A percentile compares a stretch with the other conserved stretches of the same genome.
These are phyloP conservation scores for Kodamaea sagamina DNA, from an alignment of 805 yeast genomes.

Conservation along the genomic window DNA sequence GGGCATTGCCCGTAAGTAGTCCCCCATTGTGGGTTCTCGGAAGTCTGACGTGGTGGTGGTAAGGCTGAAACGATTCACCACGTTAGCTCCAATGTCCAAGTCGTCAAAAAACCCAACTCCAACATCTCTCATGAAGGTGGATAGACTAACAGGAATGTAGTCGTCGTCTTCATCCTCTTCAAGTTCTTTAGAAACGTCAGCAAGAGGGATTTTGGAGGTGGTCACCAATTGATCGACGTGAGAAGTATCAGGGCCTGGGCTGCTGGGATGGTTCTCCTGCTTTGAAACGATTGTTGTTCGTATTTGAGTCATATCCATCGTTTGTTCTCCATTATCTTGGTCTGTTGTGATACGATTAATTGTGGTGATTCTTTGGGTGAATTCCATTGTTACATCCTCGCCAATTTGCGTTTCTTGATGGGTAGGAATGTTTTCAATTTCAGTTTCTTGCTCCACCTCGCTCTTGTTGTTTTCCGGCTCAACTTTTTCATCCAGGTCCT, in stretches of 20 bases:
- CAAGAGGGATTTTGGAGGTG: constrained; percentile 33
- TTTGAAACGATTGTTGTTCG: neutral
- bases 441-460: too few species aligned
- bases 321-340: constrained; percentile 5
- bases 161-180: constrained; percentile 22
- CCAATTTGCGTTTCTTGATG: neutral
- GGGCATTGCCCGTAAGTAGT: constrained; percentile 41
- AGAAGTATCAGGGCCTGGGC: too few species aligned
- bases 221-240: constrained; percentile 11
- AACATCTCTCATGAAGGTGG: constrained; percentile 40
- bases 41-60: constrained; percentile 16
- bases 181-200: constrained; percentile 15
- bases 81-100: constrained; percentile 35
- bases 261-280: too few species aligned
- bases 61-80: constrained; percentile 26
- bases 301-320: constrained; percentile 14
- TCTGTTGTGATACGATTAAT: neutral
- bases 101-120: constrained; percentile 50
- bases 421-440: too few species aligned
- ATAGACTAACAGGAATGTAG: constrained; percentile 38
- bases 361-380: neutral
- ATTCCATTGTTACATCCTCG: constrained; percentile 1
- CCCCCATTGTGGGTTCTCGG: constrained; percentile 24
- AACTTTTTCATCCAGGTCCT: neutral
- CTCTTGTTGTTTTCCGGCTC: too few species aligned